These are phyloP conservation scores for Aegilops umbellulata DNA, from an alignment of 176 grass and related monocot genomes.

Conservation along the genomic window DNA sequence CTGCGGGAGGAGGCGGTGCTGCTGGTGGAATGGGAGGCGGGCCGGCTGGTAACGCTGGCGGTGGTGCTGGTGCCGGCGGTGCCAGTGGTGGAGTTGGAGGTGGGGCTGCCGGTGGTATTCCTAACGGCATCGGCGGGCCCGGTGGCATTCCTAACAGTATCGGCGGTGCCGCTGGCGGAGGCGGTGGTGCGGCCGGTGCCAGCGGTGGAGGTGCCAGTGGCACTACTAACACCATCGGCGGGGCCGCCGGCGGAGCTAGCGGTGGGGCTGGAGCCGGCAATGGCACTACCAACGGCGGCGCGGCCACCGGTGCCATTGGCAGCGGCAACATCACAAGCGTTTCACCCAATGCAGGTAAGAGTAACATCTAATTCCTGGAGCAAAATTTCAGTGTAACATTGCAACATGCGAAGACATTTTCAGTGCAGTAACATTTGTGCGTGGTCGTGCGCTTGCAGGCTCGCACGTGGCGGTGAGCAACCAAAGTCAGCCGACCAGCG, in stretches of 20 bases:
- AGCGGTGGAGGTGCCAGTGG: background rate
- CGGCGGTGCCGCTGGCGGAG: background rate
- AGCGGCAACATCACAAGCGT: background rate
- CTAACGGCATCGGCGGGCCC: background rate
- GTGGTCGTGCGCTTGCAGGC: slow-evolving; percentile 23
- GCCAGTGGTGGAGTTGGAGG: background rate
- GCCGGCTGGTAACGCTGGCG: background rate
- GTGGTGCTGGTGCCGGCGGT: background rate
- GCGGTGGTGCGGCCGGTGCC: background rate
- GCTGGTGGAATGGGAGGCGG: background rate
- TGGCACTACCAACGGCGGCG: background rate
- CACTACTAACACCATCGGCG: background rate
- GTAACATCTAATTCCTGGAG: background rate
- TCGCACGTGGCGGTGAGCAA: slow-evolving; percentile 41
- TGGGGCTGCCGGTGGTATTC: background rate
- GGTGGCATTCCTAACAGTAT: background rate
- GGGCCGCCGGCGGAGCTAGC: background rate
- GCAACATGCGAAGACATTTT: background rate
- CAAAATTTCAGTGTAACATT: background rate
- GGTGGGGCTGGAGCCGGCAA: background rate
- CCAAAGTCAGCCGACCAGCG: slow-evolving; percentile 1
- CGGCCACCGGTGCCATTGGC: background rate
- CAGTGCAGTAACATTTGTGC: background rate
- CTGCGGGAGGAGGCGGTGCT: too few species aligned
- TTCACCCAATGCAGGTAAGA: background rate